A percentile compares a stretch with the other conserved stretches of the same genome.
Evolutionary conservation across 2,329 filamentous ascomycete species (phyloP).

Genomic region (Aschersonia sp.): DNA sequence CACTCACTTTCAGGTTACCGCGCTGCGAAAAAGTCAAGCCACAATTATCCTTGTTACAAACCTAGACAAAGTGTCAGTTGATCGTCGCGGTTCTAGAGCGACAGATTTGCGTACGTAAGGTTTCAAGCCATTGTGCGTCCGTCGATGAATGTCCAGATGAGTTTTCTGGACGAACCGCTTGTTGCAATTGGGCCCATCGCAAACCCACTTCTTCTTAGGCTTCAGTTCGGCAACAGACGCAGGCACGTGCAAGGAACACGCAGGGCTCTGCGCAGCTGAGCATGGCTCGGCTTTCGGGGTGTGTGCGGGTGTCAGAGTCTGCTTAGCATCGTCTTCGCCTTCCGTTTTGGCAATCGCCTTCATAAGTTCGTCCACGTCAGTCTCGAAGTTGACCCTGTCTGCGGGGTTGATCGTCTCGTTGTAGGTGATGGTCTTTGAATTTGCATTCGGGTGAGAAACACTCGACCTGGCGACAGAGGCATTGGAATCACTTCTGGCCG

Average conservation of each 20-base stretch:
- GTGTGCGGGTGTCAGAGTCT: slow-evolving; percentile 10
- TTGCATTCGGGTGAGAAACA: slow-evolving; percentile 13
- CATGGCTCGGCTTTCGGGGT: slow-evolving; percentile 6
- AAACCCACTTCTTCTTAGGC: slow-evolving; percentile 51
- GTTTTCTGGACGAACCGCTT: slow-evolving; percentile 87
- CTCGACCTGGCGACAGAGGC: slow-evolving; percentile 11
- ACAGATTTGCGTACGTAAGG: slow-evolving; percentile 56
- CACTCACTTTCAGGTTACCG: slow-evolving; percentile 69
- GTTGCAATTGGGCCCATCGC: slow-evolving; percentile 56
- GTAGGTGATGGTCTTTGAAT: slow-evolving; percentile 25
- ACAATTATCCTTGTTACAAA: slow-evolving; percentile 60
- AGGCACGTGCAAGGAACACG: slow-evolving; percentile 15
- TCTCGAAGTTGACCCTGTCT: slow-evolving; percentile 53
- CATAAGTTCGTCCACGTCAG: slow-evolving; percentile 78
- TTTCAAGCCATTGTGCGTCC: slow-evolving; percentile 79
- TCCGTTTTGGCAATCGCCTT: slow-evolving; percentile 56
- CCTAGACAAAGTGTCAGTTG: slow-evolving; percentile 22
- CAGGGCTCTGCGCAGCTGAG: slow-evolving; percentile 10
- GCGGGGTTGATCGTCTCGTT: slow-evolving; percentile 32
- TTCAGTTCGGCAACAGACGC: slow-evolving; percentile 13
- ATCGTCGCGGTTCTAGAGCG: too few species aligned
- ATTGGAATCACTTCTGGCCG: slow-evolving; percentile 18
- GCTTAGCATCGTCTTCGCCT: slow-evolving; percentile 14
- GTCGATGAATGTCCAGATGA: slow-evolving; percentile 77
- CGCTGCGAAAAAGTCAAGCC: slow-evolving; percentile 74